Evolutionary conservation across 2,329 filamentous ascomycete species (phyloP).

Genomic region (Colletotrichum spinosum): DNA sequence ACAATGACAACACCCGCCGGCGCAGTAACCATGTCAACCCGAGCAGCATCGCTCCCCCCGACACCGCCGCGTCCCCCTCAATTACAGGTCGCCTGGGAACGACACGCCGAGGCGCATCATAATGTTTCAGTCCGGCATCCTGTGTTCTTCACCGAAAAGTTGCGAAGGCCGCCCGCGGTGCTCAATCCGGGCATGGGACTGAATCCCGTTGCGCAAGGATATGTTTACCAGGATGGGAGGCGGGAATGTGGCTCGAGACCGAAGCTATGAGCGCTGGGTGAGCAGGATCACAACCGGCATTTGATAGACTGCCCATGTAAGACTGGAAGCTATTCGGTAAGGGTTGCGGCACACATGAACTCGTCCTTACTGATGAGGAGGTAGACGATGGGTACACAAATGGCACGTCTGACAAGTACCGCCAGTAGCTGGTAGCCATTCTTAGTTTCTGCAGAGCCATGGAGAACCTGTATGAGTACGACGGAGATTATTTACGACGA

Average conservation of each 20-base stretch:
- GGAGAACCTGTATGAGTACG: no score
- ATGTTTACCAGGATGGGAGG: slow-evolving; percentile 65
- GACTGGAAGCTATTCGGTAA: no score
- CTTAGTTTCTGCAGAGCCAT: no score
- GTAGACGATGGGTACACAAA: no score
- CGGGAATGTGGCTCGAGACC: slow-evolving; percentile 45
- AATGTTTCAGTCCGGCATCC: slow-evolving; percentile 75
- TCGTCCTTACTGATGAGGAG: no score
- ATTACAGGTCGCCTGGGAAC: slow-evolving; percentile 43
- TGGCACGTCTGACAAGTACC: no score
- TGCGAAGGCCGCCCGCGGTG: slow-evolving; percentile 65
- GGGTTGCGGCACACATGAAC: no score
- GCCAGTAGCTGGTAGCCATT: no score
- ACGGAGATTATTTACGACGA: no score
- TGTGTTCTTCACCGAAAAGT: slow-evolving; percentile 78
- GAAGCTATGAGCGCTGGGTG: slow-evolving; percentile 49
- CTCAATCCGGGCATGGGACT: slow-evolving; percentile 39
- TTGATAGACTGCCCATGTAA: no score
- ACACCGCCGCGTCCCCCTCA: background rate
- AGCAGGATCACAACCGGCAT: no score
- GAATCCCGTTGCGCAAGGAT: slow-evolving; percentile 70
- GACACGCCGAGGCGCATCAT: slow-evolving; percentile 47
- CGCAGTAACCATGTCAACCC: background rate
- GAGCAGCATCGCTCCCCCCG: background rate
- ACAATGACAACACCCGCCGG: slow-evolving; percentile 23